Base-by-base conservation (phyloP, 1,139 yeast species). In the Yamadazyma diddensiae region DNA sequence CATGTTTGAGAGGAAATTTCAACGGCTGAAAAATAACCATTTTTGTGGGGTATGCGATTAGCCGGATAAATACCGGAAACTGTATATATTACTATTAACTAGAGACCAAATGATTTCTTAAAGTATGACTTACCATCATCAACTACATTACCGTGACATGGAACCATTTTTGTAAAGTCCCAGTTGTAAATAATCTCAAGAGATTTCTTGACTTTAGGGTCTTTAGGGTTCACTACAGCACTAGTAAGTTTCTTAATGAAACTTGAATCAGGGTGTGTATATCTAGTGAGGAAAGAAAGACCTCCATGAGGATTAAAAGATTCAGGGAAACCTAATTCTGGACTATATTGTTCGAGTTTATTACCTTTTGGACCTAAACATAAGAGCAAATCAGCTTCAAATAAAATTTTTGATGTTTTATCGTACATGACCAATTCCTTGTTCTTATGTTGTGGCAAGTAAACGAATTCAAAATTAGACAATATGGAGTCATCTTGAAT, bases 91-190 rank as follows among this genome's bases (percentile, higher is more conserved):
- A n/a, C n/a, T n/a, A n/a, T n/a, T n/a, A n/a, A n/a, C n/a, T n/a
- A n/a, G n/a, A 43, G 42, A 24, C 39, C 45, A 33, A 45, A 46
- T 21, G 26, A 38, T 17, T 39, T 38, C 31, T 50, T 49, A 45
- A 57, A 62, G 6, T 49, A 52, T 15, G 50, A 47, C 38, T 63
- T 63, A n/a, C 70, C 78, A 32, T 64, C 57, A 11, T 72, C 75
- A 35, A 77, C 54, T 11, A 75, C 61, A 35, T 71, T 72, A 6
- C 85, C 86, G 47, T 79, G 86, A 41, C 81, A 73, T 48, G 72
- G 62, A 21, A 79, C 69, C 35, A 78, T 60, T 14, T 61, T 57
- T 15, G 70, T 65, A 40, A 77, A 71, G 29, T 70, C 70, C 77
- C 77, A 71, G 9, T 43, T 34, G 32, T 54, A 42, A 29, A 77